Evolutionary conservation across 495 filamentous ascomycete species (phyloP), one percentile per base, ranked within the genome.

Genomic region (Cairneyella variabilis): DNA sequence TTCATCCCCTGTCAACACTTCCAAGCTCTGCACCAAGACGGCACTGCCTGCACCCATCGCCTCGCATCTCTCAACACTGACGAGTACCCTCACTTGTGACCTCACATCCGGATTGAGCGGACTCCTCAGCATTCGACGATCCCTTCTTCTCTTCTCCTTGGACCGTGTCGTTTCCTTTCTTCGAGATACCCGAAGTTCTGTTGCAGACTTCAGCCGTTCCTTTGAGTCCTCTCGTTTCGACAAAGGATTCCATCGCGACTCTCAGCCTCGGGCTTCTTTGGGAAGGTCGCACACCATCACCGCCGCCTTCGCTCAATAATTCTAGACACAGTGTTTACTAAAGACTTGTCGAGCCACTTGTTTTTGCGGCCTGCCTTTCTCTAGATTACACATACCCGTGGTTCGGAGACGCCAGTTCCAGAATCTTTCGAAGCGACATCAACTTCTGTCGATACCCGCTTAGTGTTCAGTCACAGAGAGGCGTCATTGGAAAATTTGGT

Each of bases 141-240:
- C 18, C 25, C n/a, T 26, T 48, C 44, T 20, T 18, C 14, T 54
- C 34, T 22, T 42, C 16, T 51, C 53, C 47, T 51, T 43, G 46
- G 39, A 50, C 27, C 27, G 38, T 10, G 34, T 49, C 27, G 18
- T 39, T 53, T 61, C 30, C 45, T 51, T 50, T 56, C 53, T 42
- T 51, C 27, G 32, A 50, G 53, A 61, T 61, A 61, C 53, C 53
- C 53, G 42, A 50, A 46, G 43, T 53, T 48, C 43, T 47, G 32
- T 49, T 12, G n/a, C 43, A 50, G 49, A 39, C 55, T 40, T 45
- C 51, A 46, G 38, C 38, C 40, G 37, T 54, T 59, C 51, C 34
- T 53, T 54, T 37, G 27, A 42, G 17, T 5, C 18, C 20, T 43
- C 38, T 40, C 41, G 51, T 51, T 46, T 54, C 42, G 27, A 47